Evolutionary conservation across 305 asterid genomes (phyloP).

Genomic region (Lippia alba): DNA sequence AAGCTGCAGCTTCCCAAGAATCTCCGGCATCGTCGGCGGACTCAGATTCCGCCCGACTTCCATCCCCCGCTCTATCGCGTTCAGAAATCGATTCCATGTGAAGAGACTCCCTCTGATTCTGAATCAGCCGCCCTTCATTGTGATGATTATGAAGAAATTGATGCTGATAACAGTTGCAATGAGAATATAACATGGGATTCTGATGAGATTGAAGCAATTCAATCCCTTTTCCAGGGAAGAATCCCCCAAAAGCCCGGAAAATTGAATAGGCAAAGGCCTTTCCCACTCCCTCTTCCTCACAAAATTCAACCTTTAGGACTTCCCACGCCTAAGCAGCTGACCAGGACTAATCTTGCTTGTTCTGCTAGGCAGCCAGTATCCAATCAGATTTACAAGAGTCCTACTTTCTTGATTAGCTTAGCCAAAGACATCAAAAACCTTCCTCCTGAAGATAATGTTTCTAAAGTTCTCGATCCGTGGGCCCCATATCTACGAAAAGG

Average conservation of each 20-base stretch:
- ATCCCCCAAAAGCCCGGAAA: constrained; percentile 89
- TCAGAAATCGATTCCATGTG: constrained; percentile 33
- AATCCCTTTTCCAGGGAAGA: constrained; percentile 85
- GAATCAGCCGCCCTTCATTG: constrained; percentile 21
- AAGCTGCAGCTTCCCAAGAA: constrained; percentile 58
- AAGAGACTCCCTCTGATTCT: constrained; percentile 29
- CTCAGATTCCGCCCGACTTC: constrained; percentile 64
- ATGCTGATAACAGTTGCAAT: constrained; percentile 23
- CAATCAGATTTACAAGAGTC: constrained; percentile 77
- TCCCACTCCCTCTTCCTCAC: constrained; percentile 79
- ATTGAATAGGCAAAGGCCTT: constrained; percentile 61
- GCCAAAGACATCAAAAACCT: constrained; percentile 76
- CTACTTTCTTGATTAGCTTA: constrained; percentile 80
- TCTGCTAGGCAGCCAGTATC: constrained; percentile 56
- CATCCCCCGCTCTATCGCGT: constrained; percentile 42
- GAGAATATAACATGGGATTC: constrained; percentile 61
- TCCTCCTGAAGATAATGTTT: constrained; percentile 59
- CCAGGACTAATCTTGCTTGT: constrained; percentile 48
- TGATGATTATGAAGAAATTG: constrained; percentile 38
- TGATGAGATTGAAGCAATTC: constrained; percentile 86
- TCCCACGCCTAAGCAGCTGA: constrained; percentile 64
- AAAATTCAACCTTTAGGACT: constrained; percentile 71
- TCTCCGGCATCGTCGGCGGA: constrained; percentile 63
- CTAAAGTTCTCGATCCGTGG: constrained; percentile 71
- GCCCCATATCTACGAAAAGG: constrained; percentile 83